Evolutionary conservation across 352 stramenopile species (phyloP), one percentile per base, ranked within the genome.

Genomic region (Albugo candida): DNA sequence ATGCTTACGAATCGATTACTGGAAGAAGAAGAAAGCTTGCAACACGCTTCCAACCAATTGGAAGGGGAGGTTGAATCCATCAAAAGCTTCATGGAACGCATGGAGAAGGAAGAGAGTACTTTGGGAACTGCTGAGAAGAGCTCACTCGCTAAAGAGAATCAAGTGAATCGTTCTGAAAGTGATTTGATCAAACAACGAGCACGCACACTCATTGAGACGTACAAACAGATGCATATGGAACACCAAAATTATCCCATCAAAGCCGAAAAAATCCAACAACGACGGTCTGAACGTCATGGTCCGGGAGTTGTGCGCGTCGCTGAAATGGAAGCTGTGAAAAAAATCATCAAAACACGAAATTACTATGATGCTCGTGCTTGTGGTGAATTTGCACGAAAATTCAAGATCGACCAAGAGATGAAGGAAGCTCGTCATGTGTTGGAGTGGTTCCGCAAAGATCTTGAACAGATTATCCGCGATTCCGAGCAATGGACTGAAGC

Each of bases 291-390:
- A 39, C 77, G 77, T 37, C 74, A 84, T 52, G 72, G 73, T 45
- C 70, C 74, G 1, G 68, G 76, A 45, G 42, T 65, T 38, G 70
- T 73, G 14, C 72, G 73, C 47, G 74, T 87, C 17, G 61, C 72
- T 1, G 77, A 91, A 56, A 59, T 91, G 14, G 77, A 91, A 36
- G 59, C 61, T 10, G 74, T 71, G 34, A 83, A 83, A 56, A 67
- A 64, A 43, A 56, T 91, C 14, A 74, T 91, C 51, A 87, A 91
- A 60, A 72, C 74, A 43, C 77, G 77, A 52, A 91, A 91, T 64
- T 91, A 87, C 69, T 91, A 91, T 65, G 77, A 91, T 56, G 65
- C 67, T 17, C 81, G 81, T 55, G 73, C 77, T 17, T 91, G 77
- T 51, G 59, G 57, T 11, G 77, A 91, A 34, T 87, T 83, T 46